phyloP scores from a whole-genome alignment of 1,284 basidiomycete genomes.

The Phaffia rhodozyma region DNA sequence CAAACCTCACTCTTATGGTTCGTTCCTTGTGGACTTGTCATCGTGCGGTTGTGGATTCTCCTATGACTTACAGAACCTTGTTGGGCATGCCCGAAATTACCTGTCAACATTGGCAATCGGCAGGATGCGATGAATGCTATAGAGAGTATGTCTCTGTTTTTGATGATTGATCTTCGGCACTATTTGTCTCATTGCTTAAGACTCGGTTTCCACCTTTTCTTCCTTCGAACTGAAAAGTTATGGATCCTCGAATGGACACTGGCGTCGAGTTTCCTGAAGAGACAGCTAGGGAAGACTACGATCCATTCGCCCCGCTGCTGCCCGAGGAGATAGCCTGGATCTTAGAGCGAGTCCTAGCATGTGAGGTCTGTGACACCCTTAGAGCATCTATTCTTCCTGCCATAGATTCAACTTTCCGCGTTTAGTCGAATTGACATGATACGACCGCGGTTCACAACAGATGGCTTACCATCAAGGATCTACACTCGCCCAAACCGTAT shows the following conservation, averaged over 20 bases:
- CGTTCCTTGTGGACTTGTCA: neutral
- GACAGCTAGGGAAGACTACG: conserved; percentile 40
- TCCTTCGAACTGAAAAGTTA: conserved; percentile 40
- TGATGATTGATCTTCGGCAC: neutral
- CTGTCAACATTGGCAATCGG: too few species aligned
- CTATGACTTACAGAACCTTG: neutral
- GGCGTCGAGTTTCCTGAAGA: conserved; percentile 45
- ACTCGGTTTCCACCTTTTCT: conserved; percentile 4
- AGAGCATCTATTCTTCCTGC: too few species aligned
- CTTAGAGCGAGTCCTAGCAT: conserved; percentile 59
- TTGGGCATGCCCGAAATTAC: too few species aligned
- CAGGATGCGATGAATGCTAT: conserved; percentile 67
- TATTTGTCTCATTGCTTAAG: conserved; percentile 17
- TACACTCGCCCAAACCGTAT: conserved; percentile 70
- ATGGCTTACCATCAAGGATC: conserved; percentile 74
- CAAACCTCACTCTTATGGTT: conserved; percentile 57
- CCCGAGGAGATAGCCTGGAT: conserved; percentile 74
- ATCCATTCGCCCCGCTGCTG: conserved; percentile 51
- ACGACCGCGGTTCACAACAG: conserved; percentile 37
- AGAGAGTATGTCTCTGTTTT: conserved; percentile 40
- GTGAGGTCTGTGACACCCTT: conserved; percentile 47
- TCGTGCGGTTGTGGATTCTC: too few species aligned
- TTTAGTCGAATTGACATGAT: conserved; percentile 19
- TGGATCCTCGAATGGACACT: conserved; percentile 74
- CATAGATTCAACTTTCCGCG: too few species aligned